Percentiles rank a stretch among this genome's conserved stretches.
These are phyloP conservation scores for Pelargonium exstipulatum DNA, from an alignment of 441 rosid genomes.

Conservation along the genomic window DNA sequence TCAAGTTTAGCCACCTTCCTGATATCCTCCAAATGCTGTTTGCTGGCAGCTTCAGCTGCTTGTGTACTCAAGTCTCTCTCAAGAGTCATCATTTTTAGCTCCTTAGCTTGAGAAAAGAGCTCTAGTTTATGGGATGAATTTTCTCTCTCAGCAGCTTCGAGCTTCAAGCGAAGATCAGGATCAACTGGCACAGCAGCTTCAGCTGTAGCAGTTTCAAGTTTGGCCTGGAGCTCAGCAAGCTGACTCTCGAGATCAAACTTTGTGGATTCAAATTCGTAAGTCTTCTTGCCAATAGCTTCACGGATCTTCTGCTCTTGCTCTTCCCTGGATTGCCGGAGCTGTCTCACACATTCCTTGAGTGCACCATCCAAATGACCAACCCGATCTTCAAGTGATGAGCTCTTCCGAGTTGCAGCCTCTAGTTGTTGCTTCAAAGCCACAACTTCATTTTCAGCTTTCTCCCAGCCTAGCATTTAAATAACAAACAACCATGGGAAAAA, in stretches of 20 bases:
- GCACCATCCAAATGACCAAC: constrained; percentile 81
- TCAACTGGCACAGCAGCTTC: constrained; percentile 10
- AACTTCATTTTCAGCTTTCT: constrained; percentile 81
- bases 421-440: constrained; percentile 53
- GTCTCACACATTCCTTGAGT: constrained; percentile 86
- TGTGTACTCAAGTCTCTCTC: constrained; percentile 75
- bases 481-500: neutral
- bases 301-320: constrained; percentile 65
- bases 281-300: constrained; percentile 49
- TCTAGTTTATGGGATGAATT: constrained; percentile 46
- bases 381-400: constrained; percentile 62
- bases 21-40: constrained; percentile 68
- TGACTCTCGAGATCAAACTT: constrained; percentile 49
- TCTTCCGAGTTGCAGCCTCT: constrained; percentile 45
- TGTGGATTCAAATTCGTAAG: constrained; percentile 49
- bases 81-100: constrained; percentile 45
- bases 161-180: constrained; percentile 39
- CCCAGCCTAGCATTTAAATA: constrained; percentile 62
- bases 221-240: constrained; percentile 39
- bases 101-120: constrained; percentile 51
- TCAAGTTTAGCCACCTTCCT: constrained; percentile 75
- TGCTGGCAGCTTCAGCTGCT: constrained; percentile 88
- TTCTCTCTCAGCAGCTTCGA: constrained; percentile 54
- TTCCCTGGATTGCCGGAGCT: constrained; percentile 80
- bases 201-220: constrained; percentile 29